Base-by-base conservation (phyloP, 2,329 filamentous ascomycete genomes). In the Cordyceps militaris region DNA sequence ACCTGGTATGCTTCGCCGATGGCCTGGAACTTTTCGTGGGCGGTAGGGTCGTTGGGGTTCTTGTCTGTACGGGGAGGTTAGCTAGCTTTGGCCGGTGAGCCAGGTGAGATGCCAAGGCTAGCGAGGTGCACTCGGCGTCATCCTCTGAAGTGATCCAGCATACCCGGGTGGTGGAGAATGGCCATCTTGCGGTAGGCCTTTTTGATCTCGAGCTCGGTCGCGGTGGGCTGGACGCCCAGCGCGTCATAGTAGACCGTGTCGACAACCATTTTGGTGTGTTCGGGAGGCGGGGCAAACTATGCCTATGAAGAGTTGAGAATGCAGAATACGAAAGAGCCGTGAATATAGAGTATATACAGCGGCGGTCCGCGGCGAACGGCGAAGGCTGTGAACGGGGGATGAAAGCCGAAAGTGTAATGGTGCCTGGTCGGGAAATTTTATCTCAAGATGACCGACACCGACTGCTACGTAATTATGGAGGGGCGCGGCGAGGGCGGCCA, bases 151-250 rank as follows among this genome's bases (percentile, higher is more conserved):
- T 9, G 28, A 14, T n/a, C 26, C 21, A 19, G 5, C 76, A 65
- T 76, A 89, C 88, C 89, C 63, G 91, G 91, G 73, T 97, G 93
- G 67, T 96, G 90, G 65, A 92, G 84, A 72, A 97, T 97, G 65
- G 94, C 94, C 65, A 94, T 82, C 76, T 93, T 97, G 70, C 92
- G 85, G 75, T 97, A 97, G 28, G 92, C 92, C 77, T 96, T 96
- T 74, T 97, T 97, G 75, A 97, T 97, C 71, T 97, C 91, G 52
- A 96, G 82, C 71, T 93, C 89, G 40, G 89, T 88, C 30, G 92
- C 93, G 57, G 87, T 90, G 63, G 91, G 87, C 75, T 86, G 79
- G 67, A 97, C 91, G 69, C 88, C 89, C 40, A 97, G 80, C 65
- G 84, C 85, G 74, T 96, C 91, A 74, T 95, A 95, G 75, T 96